Evolutionary conservation across 1,284 basidiomycete species (phyloP).

Genomic region (Cutaneotrichosporon mucoides): DNA sequence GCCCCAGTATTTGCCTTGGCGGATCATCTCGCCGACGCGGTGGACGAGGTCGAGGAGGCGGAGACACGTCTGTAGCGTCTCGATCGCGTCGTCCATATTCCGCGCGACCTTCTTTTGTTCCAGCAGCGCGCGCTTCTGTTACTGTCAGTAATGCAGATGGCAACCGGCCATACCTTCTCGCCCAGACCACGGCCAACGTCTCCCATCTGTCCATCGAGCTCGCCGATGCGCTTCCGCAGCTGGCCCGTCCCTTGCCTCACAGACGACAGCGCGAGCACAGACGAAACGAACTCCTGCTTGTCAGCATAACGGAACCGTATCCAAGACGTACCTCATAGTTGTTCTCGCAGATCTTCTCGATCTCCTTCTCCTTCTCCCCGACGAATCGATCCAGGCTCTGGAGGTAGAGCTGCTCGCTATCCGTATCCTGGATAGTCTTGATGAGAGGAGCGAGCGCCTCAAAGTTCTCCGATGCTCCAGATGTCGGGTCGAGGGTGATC

Average conservation of each 20-base stretch:
- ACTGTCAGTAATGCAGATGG: not conserved
- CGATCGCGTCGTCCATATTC: constrained; percentile 94
- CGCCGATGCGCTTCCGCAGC: constrained; percentile 55
- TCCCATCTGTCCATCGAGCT: constrained; percentile 57
- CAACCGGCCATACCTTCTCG: constrained; percentile 58
- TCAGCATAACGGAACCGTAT: not conserved
- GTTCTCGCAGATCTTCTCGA: constrained; percentile 89
- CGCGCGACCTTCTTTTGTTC: constrained; percentile 86
- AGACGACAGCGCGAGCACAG: constrained; percentile 89
- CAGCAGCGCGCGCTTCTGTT: constrained; percentile 70
- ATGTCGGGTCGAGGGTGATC: constrained; percentile 45
- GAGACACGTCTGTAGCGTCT: constrained; percentile 85
- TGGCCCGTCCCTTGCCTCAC: constrained; percentile 69
- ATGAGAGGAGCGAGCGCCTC: constrained; percentile 90
- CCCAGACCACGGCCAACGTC: constrained; percentile 74
- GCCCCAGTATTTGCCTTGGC: constrained; percentile 91
- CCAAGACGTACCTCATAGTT: constrained; percentile 68
- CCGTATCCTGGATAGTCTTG: constrained; percentile 83
- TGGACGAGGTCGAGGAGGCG: constrained; percentile 92
- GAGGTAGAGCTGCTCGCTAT: constrained; percentile 87
- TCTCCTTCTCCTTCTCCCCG: constrained; percentile 89
- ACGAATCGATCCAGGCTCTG: constrained; percentile 81
- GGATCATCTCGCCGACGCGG: constrained; percentile 86
- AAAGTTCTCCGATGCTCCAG: constrained; percentile 63
- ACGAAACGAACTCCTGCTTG: constrained; percentile 79